Evolutionary conservation across 345 rosid species (phyloP).

Genomic region (Boechera divaricarpa): DNA sequence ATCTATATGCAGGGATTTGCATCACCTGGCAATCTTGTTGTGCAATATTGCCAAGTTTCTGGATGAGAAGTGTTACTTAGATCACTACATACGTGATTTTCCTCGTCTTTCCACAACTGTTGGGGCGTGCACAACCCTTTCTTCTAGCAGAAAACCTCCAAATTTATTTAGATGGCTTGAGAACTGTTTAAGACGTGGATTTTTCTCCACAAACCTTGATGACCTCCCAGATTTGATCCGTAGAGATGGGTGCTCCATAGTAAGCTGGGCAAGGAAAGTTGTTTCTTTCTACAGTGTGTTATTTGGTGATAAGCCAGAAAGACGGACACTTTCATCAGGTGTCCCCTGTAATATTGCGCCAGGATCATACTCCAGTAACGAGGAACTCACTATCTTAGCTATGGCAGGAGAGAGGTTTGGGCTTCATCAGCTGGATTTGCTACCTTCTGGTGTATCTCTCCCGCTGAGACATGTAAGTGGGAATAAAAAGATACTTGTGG

Average conservation of each 20-base stretch:
- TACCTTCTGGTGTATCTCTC: slow-evolving; percentile 92
- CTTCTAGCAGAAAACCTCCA: slow-evolving; percentile 67
- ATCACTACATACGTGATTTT: slow-evolving; percentile 92
- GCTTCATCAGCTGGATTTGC: slow-evolving; percentile 76
- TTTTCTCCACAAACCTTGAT: slow-evolving; percentile 52
- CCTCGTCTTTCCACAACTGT: slow-evolving; percentile 61
- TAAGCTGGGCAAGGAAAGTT: slow-evolving; percentile 82
- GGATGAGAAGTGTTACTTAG: slow-evolving; percentile 75
- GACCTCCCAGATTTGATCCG: slow-evolving; percentile 77
- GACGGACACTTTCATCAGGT: slow-evolving; percentile 73
- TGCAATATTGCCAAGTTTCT: slow-evolving; percentile 72
- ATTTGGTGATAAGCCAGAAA: slow-evolving; percentile 73
- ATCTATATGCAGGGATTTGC: slow-evolving; percentile 71
- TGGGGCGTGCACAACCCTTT: slow-evolving; percentile 45
- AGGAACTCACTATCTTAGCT: slow-evolving; percentile 86
- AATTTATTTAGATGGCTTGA: slow-evolving; percentile 91
- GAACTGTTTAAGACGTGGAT: slow-evolving; percentile 74
- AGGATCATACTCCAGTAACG: slow-evolving; percentile 75
- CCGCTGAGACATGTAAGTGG: slow-evolving; percentile 94
- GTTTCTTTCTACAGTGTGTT: slow-evolving; percentile 82
- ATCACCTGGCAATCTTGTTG: slow-evolving; percentile 72
- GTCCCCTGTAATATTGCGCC: slow-evolving; percentile 73
- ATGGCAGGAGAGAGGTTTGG: slow-evolving; percentile 99
- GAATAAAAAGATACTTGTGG: slow-evolving; percentile 13
- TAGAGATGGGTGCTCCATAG: slow-evolving; percentile 72